phyloP scores from a whole-genome alignment of 2,329 filamentous ascomycete genomes.

The Coniochaeta pulveracea region DNA sequence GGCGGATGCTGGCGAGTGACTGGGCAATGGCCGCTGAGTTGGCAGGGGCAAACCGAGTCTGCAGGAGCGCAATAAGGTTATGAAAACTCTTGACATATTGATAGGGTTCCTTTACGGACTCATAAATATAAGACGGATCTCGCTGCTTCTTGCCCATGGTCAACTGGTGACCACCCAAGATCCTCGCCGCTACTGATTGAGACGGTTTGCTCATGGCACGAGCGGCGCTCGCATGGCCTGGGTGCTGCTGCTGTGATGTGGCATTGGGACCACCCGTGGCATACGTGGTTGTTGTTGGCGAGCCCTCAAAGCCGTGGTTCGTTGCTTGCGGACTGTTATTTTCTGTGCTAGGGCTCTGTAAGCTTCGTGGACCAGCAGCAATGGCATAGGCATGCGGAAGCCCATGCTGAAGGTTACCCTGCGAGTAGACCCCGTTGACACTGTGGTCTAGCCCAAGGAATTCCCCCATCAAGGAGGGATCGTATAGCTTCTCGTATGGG shows the following conservation, averaged over 20 bases:
- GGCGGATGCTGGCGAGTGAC: slow-evolving; percentile 78
- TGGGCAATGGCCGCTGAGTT: slow-evolving; percentile 78
- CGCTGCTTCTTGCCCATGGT: slow-evolving; percentile 47
- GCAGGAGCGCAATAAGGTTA: slow-evolving; percentile 68
- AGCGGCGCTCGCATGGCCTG: too few relatives aligned
- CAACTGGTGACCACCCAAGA: too few relatives aligned
- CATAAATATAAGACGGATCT: slow-evolving; percentile 79
- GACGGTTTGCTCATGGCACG: too few relatives aligned
- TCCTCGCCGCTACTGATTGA: too few relatives aligned
- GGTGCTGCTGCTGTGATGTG: slow-evolving; percentile 10
- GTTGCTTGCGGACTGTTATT: slow-evolving; percentile 49
- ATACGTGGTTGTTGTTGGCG: slow-evolving; percentile 30
- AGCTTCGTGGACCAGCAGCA: slow-evolving; percentile 48
- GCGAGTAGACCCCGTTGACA: slow-evolving; percentile 35
- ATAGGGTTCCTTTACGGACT: slow-evolving; percentile 82
- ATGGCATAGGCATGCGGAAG: slow-evolving; percentile 56
- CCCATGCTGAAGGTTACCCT: slow-evolving; percentile 49
- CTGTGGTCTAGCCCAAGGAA: slow-evolving; percentile 41
- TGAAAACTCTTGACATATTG: slow-evolving; percentile 87
- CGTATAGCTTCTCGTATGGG: slow-evolving; percentile 38
- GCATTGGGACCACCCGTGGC: background rate
- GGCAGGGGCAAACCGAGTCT: slow-evolving; percentile 64
- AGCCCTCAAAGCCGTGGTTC: slow-evolving; percentile 41
- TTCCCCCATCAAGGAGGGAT: slow-evolving; percentile 38
- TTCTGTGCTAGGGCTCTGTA: slow-evolving; percentile 54